These are phyloP conservation scores for Nevesoporus exiguus DNA, from an alignment of 768 basidiomycete species.

Conservation along the genomic window DNA sequence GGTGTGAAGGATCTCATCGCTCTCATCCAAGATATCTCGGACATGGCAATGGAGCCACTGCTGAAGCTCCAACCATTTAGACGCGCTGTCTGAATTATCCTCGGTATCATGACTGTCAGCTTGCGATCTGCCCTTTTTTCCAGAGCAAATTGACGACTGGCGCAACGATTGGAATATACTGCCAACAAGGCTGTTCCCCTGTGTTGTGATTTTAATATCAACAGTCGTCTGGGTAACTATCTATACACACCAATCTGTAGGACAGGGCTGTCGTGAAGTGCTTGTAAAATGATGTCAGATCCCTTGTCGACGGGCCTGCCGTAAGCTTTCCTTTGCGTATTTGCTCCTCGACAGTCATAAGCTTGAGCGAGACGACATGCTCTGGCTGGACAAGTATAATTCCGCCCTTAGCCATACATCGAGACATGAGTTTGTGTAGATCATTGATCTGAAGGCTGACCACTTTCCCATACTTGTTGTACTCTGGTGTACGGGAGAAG, in stretches of 20 bases:
- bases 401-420: neutral
- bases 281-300: no score
- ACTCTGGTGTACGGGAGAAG: neutral
- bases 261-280: no score
- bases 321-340: neutral
- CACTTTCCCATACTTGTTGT: no score
- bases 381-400: conserved; percentile 51
- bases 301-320: neutral
- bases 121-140: neutral
- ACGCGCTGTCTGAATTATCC: no score
- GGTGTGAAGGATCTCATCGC: neutral
- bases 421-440: neutral
- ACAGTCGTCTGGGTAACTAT: no score
- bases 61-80: neutral
- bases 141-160: neutral
- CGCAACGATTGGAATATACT: no score
- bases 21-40: neutral
- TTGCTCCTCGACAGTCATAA: conserved; percentile 42
- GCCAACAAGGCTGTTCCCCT: no score
- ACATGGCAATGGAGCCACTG: neutral
- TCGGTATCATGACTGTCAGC: no score
- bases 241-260: neutral
- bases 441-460: neutral
- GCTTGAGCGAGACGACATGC: conserved; percentile 47
- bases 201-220: no score